Evolutionary conservation across 2,329 filamentous ascomycete species (phyloP), one percentile per base, ranked within the genome.

Genomic region (Fusarium abutilonis): DNA sequence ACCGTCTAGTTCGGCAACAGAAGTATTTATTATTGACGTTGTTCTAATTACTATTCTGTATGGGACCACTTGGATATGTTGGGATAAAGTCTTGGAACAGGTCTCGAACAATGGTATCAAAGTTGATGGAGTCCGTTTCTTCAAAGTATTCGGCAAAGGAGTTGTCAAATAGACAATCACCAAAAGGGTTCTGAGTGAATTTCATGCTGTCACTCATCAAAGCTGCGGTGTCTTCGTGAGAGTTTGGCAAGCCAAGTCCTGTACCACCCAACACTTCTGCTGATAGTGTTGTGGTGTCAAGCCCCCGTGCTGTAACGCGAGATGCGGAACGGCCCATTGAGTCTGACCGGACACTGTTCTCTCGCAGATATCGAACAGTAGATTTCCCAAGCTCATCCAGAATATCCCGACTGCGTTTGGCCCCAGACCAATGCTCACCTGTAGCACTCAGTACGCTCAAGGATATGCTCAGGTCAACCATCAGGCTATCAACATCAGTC

Each of bases 381-480:
- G 73, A 70, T 19, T 67, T 70, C 0, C 73, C 74, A 9, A 80
- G 59, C 3, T 78, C 77, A 32, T 81, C 77, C 1, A 82, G 41
- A 2, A 80, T 76, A n/a, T 80, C 77, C 4, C 80, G 74, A 41
- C 78, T 77, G 11, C 77, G 73, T 53, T 80, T 81, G 1, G 81
- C 82, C 5, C 81, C 81, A 0, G 76, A 73, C 81, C 82, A 85
- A 54, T 84, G 78, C 53, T 83, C 82, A 1, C 79, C 82, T 3
- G 77, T 78, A 2, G 82, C 82, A 34, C 82, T 82, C 3, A 85
- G 69, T 1, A 84, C 76, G 13, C 80, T 81, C 10, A 80, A 69
- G 1, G 79, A 73, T 1, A 76, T 74, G 19, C 75, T 76, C 10
- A 82, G 65, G 21, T 80, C 77, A 1, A 71, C 71, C 56, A 79